These are phyloP conservation scores for Pistacia vera DNA, from an alignment of 345 rosid species.

Conservation along the genomic window DNA sequence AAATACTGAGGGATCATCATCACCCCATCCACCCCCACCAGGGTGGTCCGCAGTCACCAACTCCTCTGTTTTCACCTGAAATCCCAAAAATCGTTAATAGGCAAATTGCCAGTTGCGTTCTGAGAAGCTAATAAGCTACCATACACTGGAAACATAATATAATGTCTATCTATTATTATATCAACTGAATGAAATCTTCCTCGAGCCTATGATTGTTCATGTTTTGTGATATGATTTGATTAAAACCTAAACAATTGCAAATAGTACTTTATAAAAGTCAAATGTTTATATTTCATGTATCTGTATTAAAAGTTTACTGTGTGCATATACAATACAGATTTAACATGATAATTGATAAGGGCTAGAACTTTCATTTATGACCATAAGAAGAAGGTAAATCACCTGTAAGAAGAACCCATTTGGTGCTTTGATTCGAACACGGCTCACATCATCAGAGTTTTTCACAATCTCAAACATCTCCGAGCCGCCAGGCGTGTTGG, in stretches of 20 bases:
- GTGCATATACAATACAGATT: background rate
- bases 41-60: constrained; percentile 49
- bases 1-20: constrained; percentile 58
- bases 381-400: background rate
- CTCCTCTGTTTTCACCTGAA: constrained; percentile 53
- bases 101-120: too few species aligned
- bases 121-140: too few species aligned
- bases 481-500: constrained; percentile 21
- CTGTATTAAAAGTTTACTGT: too few species aligned
- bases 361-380: background rate
- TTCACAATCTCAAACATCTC: constrained; percentile 55
- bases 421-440: constrained; percentile 53
- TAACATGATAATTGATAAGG: background rate
- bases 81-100: background rate
- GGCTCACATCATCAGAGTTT: constrained; percentile 27
- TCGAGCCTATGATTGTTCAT: too few species aligned
- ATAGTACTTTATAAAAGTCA: too few species aligned
- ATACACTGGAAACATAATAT: background rate
- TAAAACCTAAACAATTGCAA: too few species aligned
- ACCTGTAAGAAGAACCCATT: constrained; percentile 60
- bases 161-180: background rate
- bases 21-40: constrained; percentile 44
- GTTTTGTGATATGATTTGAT: too few species aligned
- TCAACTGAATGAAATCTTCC: too few species aligned
- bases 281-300: too few species aligned